Evolutionary conservation across 805 yeast species (phyloP), one percentile per base, ranked within the genome.

Genomic region (Barnettozyma wickerhamii): DNA sequence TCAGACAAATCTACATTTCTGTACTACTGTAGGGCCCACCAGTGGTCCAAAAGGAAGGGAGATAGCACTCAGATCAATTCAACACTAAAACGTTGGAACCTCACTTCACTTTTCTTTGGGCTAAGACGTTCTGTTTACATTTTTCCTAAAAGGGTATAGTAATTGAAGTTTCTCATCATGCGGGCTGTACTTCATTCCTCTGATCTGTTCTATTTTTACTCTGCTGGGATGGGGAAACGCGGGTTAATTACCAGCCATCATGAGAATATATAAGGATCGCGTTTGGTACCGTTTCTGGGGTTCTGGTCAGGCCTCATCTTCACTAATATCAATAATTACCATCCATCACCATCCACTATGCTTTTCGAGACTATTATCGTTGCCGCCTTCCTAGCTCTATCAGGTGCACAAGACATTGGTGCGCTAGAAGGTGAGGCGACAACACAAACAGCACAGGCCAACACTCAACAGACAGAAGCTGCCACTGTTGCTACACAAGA

Each of bases 391-490:
- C 4, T 43, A 12, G 33, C 40, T 7, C 2, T 41, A 9, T 35
- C 38, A 13, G 6, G 29, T 18, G 41, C 40, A 13, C 42, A 32
- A 37, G 30, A 38, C n/a, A n/a, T n/a, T 33, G 49, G 47, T 15
- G 40, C 40, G 10, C 20, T 40, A 14, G 43, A 38, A 17, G 38
- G 27, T 17, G 13, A 26, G 9, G 21, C 38, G 12, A 10, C n/a
- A 13, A 35, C 30, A 20, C 19, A 21, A 21, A n/a, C n/a, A 13
- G 27, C 30, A 20, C 19, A 21, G 15, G 7, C 27, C 15, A 23
- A 23, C 12, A 14, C 35, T 31, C 15, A 18, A 19, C 10, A 15
- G 6, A 30, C 33, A 10, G 21, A 18, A 7, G 14, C 34, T 19
- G 24, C 14, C 12, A 29, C 32, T 15, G 17, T 14, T 28, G n/a